Percentiles rank a stretch among this genome's conserved stretches.
phyloP scores from a whole-genome alignment of 2,329 filamentous ascomycete species.

The Apiospora arundinis region DNA sequence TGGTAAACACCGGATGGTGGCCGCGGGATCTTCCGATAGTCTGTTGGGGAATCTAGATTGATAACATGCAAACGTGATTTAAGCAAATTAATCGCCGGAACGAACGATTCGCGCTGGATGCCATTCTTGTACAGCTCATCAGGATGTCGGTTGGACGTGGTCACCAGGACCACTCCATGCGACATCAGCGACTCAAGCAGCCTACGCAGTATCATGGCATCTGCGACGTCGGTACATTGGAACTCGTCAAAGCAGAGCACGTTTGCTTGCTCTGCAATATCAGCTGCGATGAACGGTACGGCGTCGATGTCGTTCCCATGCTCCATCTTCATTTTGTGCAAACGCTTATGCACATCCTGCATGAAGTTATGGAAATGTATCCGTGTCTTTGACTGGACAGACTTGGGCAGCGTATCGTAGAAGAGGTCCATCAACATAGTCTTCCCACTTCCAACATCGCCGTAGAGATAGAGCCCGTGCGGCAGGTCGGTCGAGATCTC shows the following conservation, averaged over 20 bases:
- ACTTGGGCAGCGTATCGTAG: constrained; percentile 85
- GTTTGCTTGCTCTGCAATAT: constrained; percentile 83
- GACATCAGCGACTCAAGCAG: constrained; percentile 92
- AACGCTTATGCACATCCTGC: constrained; percentile 92
- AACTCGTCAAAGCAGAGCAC: constrained; percentile 99
- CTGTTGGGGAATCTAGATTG: constrained; percentile 92
- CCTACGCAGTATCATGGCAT: constrained; percentile 94
- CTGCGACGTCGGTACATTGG: constrained; percentile 96
- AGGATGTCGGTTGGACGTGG: constrained; percentile 95
- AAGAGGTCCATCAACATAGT: constrained; percentile 99
- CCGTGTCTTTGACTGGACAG: constrained; percentile 82
- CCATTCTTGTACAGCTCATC: constrained; percentile 98
- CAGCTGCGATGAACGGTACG: constrained; percentile 91
- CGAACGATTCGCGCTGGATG: constrained; percentile 92
- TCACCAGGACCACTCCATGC: constrained; percentile 94
- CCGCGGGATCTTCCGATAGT: constrained; percentile 96
- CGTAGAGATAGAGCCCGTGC: constrained; percentile 91
- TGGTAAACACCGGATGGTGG: constrained; percentile 95
- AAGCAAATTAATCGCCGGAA: constrained; percentile 92
- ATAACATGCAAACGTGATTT: constrained; percentile 85
- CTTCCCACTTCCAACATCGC: constrained; percentile 96
- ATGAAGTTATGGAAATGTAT: constrained; percentile 99
- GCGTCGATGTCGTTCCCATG: constrained; percentile 90
- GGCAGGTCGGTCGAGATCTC: constrained; percentile 77
- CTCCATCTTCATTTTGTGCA: constrained; percentile 89